Base-by-base conservation (phyloP, 2,329 filamentous ascomycete species). In the Pestalotiopsis sp. region DNA sequence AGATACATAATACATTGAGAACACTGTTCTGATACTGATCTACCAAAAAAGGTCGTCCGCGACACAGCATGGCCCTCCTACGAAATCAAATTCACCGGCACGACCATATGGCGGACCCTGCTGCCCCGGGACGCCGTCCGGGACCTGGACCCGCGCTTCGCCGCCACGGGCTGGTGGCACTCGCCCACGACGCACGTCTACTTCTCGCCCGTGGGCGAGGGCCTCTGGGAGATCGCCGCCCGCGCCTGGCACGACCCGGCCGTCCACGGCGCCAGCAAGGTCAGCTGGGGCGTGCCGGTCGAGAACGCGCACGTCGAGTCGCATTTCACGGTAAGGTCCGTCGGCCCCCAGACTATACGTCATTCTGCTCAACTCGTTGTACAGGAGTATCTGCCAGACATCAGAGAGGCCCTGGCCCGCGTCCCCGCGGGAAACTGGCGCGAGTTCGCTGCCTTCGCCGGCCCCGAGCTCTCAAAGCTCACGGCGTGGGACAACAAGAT, bases 401-500 rank as follows among this genome's bases (percentile, higher is more conserved):
- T 85, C 7, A 76, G 75, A 61, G 78, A 82, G 68, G 79, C 81
- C 0, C 75, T 85, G 1, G 68, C 72, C 0, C 72, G 74, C 20
- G 82, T 84, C 1, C 77, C 80, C 0, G 72, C 79, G 14, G 72
- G 68, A 77, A 80, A 72, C 20, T 86, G 84, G 84, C 80, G 80
- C 27, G 83, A 85, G 64, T 86, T 86, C 56, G 80, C 83, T 3
- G 80, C 83, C 0, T 86, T 85, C 66, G 80, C 84, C 1, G 84
- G 84, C 0, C 83, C 83, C 1, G 80, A 83, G 45, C 71, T 86
- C 20, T 70, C 78, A 7, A 75, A 75, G 2, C 74, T 85, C 3
- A 81, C 75, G 1, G 80, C 76, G 2, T 85, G 74, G 74, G 67
- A 81, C 77, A 75, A 81, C 57, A 82, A 82, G 65, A 72, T 87